Evolutionary conservation across 352 stramenopile genomes (phyloP).

Genomic region (Pythium oligandrum): DNA sequence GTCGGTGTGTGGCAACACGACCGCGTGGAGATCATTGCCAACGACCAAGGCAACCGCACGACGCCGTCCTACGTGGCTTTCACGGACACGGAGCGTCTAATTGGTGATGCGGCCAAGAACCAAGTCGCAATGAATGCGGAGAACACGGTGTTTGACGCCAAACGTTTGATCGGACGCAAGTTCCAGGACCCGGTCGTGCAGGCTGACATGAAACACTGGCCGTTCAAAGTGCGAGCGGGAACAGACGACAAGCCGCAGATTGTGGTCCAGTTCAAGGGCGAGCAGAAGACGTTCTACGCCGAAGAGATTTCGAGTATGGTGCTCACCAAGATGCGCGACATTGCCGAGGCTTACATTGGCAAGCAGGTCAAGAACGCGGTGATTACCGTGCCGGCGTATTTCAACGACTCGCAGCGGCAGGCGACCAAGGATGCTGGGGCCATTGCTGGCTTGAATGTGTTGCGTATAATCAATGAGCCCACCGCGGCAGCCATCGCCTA

Average conservation of each 20-base stretch:
- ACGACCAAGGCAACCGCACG: constrained; percentile 36
- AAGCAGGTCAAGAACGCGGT: constrained; percentile 69
- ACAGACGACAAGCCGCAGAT: constrained; percentile 66
- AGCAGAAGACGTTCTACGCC: constrained; percentile 62
- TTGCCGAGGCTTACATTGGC: constrained; percentile 63
- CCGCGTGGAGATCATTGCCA: too few species aligned
- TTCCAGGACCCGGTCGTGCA: constrained; percentile 90
- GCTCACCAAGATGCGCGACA: constrained; percentile 66
- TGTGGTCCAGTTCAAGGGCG: constrained; percentile 64
- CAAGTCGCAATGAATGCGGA: constrained; percentile 89
- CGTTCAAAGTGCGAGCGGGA: constrained; percentile 63
- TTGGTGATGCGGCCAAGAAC: constrained; percentile 13
- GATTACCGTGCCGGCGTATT: constrained; percentile 71
- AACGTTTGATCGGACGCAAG: constrained; percentile 94
- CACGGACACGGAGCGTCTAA: constrained; percentile 68
- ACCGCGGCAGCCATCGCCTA: constrained; percentile 93
- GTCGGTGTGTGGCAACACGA: too few species aligned
- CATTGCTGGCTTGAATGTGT: constrained; percentile 91
- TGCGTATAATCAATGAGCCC: constrained; percentile 96
- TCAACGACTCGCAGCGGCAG: too few species aligned
- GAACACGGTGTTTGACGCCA: constrained; percentile 96
- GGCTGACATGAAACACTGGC: constrained; percentile 61
- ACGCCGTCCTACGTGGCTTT: constrained; percentile 92
- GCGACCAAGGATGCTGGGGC: constrained; percentile 87
- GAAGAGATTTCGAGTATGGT: constrained; percentile 82